Conservation (phyloP, 192 early-diverging fungal species). For the Chytriomyces sp. region DNA sequence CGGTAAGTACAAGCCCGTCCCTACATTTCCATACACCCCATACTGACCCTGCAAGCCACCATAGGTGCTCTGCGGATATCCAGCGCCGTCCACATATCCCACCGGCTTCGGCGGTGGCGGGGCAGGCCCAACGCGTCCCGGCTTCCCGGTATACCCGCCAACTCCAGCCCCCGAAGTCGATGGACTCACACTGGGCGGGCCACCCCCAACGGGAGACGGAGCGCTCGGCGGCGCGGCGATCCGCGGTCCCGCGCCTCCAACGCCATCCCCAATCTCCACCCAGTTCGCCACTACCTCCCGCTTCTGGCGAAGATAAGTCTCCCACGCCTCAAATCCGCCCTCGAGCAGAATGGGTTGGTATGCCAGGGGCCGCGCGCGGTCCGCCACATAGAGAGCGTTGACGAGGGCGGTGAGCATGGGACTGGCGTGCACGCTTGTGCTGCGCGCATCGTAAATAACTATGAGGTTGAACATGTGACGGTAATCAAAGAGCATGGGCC, state of each 20-base stretch:
- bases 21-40: too few species aligned
- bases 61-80: too few species aligned
- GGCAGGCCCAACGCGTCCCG: too few species aligned
- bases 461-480: slow-evolving; percentile 73
- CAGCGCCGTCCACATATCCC: neutral
- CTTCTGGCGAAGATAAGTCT: slow-evolving; percentile 42
- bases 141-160: too few species aligned
- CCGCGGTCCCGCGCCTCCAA: slow-evolving; percentile 13
- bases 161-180: too few species aligned
- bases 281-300: slow-evolving; percentile 25
- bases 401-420: slow-evolving; percentile 43
- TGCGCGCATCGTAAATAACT: slow-evolving; percentile 69
- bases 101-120: too few species aligned
- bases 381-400: slow-evolving; percentile 56
- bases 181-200: too few species aligned
- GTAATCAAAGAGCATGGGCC: slow-evolving; percentile 59
- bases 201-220: too few species aligned
- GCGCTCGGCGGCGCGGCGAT: slow-evolving; percentile 5
- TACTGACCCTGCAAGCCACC: too few species aligned
- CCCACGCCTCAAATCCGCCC: slow-evolving; percentile 86
- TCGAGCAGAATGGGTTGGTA: slow-evolving; percentile 67
- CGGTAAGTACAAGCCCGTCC: too few species aligned
- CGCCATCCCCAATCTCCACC: slow-evolving; percentile 50
- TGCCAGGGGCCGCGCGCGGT: slow-evolving; percentile 57
- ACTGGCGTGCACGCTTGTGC: slow-evolving; percentile 39